phyloP scores from a whole-genome alignment of 1,139 yeast species.

The Entelexis paramagnoliae region DNA sequence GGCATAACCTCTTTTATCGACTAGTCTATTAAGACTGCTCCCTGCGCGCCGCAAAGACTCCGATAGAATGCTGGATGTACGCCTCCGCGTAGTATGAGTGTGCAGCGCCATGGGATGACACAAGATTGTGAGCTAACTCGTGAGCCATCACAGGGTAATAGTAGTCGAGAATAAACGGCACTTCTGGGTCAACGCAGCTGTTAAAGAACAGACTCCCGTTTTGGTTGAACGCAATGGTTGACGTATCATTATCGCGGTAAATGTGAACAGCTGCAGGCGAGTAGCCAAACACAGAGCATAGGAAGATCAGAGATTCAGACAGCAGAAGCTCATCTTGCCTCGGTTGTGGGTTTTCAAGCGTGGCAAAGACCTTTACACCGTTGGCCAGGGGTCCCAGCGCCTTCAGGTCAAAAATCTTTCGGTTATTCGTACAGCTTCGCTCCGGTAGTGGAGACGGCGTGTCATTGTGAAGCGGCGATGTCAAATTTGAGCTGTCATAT shows the following conservation, averaged over 20 bases:
- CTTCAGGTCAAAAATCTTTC: not conserved
- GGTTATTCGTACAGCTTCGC: not conserved
- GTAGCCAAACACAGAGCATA: slow-evolving; percentile 20
- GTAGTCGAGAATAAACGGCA: slow-evolving; percentile 28
- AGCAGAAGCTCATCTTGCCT: slow-evolving; percentile 12
- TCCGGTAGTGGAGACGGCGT: slow-evolving; percentile 8
- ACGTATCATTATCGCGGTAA: slow-evolving; percentile 11
- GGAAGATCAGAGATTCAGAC: slow-evolving; percentile 1
- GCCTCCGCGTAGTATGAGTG: slow-evolving; percentile 34
- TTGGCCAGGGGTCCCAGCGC: not conserved
- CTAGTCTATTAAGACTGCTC: not conserved
- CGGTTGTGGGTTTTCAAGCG: not conserved
- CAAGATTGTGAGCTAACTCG: slow-evolving; percentile 37
- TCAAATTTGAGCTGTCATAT: not conserved
- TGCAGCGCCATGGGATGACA: slow-evolving; percentile 31
- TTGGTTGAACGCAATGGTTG: slow-evolving; percentile 32
- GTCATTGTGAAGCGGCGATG: slow-evolving; percentile 5
- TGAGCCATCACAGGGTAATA: slow-evolving; percentile 37
- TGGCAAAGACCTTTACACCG: slow-evolving; percentile 5
- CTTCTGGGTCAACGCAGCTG: slow-evolving; percentile 22
- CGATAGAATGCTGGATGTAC: slow-evolving; percentile 27
- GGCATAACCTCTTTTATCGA: too few species aligned
- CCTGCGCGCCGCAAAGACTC: not conserved
- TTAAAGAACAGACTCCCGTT: slow-evolving; percentile 35
- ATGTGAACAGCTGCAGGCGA: slow-evolving; percentile 20